Evolutionary conservation across 192 early-diverging fungal genomes (phyloP).

Genomic region (Backusella sp.): DNA sequence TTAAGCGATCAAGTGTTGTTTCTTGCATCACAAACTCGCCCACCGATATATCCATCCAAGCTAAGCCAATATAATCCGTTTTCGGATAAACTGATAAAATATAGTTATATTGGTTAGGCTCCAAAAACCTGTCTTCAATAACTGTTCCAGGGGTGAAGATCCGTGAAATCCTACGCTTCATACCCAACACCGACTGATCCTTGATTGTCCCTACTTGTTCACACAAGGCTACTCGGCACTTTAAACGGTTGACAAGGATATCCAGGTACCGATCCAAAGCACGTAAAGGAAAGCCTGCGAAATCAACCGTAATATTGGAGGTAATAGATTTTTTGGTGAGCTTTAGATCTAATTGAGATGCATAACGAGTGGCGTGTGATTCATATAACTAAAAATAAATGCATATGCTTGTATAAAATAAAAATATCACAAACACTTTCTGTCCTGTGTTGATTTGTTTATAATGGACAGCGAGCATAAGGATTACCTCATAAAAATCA

Average conservation of each 20-base stretch:
- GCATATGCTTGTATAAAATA: neutral
- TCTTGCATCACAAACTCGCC: constrained; percentile 81
- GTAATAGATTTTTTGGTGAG: constrained; percentile 66
- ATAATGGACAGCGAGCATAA: neutral
- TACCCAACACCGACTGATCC: constrained; percentile 42
- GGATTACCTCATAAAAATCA: constrained; percentile 73
- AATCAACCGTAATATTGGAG: constrained; percentile 48
- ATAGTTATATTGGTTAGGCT: constrained; percentile 70
- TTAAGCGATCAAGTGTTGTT: constrained; percentile 45
- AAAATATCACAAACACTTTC: neutral
- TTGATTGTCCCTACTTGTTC: constrained; percentile 56
- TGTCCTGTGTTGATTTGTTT: neutral
- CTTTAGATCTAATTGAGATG: constrained; percentile 65
- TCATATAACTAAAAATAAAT: constrained; percentile 55
- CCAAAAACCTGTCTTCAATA: constrained; percentile 72
- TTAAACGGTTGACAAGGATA: constrained; percentile 57
- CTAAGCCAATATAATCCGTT: constrained; percentile 55
- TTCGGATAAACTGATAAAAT: constrained; percentile 58
- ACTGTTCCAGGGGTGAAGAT: constrained; percentile 88
- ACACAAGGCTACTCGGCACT: constrained; percentile 65
- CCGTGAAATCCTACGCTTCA: constrained; percentile 68
- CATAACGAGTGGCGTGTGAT: constrained; percentile 67
- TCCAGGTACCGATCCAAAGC: constrained; percentile 65
- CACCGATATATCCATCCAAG: constrained; percentile 91
- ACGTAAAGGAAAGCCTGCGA: constrained; percentile 71